These are phyloP conservation scores for Aspergillus indologenus DNA, from an alignment of 495 filamentous ascomycete species.

Conservation along the genomic window DNA sequence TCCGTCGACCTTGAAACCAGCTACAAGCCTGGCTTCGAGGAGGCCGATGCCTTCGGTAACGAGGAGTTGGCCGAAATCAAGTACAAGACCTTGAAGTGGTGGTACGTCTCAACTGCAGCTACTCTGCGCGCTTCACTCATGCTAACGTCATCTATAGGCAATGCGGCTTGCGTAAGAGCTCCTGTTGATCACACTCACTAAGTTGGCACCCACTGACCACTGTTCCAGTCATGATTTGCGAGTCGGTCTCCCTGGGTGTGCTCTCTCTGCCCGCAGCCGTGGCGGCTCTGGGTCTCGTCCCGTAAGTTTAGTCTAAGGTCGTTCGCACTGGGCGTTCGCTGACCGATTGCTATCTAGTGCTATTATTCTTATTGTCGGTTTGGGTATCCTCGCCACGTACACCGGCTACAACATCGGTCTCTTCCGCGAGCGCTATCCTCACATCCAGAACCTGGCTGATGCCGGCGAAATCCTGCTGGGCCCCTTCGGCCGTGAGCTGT, in stretches of 20 bases:
- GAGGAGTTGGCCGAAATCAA: constrained; percentile 43
- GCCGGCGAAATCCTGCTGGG: constrained; percentile 4
- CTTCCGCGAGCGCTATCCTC: constrained; percentile 53
- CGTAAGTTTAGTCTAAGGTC: constrained; percentile 12
- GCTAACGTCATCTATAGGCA: constrained; percentile 23
- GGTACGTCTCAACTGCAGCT: constrained; percentile 24
- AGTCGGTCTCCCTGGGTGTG: constrained; percentile 64
- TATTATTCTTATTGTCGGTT: constrained; percentile 58
- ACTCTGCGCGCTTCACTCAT: too few relatives aligned
- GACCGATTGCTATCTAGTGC: constrained; percentile 24
- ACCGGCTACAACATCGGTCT: constrained; percentile 73
- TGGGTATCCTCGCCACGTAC: constrained; percentile 71
- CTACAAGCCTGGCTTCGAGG: constrained; percentile 1
- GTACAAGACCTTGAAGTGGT: constrained; percentile 46
- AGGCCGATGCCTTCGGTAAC: constrained; percentile 39
- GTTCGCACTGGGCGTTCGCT: not conserved
- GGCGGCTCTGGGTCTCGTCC: constrained; percentile 59
- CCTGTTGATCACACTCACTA: not conserved
- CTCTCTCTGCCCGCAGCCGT: constrained; percentile 60
- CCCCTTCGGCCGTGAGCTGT: constrained; percentile 2
- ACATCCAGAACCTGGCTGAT: constrained; percentile 7
- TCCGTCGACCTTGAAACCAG: not conserved
- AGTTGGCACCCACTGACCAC: not conserved
- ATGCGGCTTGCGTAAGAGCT: constrained; percentile 29
- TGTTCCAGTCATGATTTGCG: constrained; percentile 58